Conservation (phyloP, 2,329 filamentous ascomycete species). For the Fusarium euwallaceae region DNA sequence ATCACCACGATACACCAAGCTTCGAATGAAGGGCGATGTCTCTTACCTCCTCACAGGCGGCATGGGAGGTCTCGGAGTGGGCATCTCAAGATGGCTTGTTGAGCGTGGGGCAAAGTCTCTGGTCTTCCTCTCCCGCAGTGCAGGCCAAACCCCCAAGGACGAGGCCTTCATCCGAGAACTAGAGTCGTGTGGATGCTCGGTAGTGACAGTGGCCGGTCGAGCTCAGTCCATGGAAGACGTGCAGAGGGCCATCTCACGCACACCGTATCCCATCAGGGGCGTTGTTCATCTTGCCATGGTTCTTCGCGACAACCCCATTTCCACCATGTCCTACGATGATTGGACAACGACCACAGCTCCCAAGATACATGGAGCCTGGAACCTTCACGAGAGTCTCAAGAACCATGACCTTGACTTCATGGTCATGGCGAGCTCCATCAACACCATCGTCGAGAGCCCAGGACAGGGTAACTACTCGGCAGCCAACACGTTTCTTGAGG, state of each 20-base stretch:
- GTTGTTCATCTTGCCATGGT: slow-evolving; percentile 5
- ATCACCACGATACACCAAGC: neutral
- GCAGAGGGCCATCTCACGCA: neutral
- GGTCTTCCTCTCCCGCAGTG: neutral
- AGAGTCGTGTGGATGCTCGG: neutral
- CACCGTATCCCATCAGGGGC: neutral
- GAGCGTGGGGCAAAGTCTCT: neutral
- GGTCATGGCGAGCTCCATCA: slow-evolving; percentile 3
- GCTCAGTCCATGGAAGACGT: neutral
- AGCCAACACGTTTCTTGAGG: slow-evolving; percentile 7
- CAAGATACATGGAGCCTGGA: slow-evolving; percentile 6
- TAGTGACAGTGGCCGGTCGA: neutral
- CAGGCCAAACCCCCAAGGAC: neutral
- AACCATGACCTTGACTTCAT: slow-evolving; percentile 3
- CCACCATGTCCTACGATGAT: neutral
- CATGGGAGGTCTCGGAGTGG: neutral
- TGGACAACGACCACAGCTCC: neutral
- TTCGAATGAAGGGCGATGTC: neutral
- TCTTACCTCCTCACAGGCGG: neutral
- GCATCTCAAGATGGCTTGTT: slow-evolving; percentile 1
- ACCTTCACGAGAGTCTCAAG: neutral
- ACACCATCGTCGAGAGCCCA: neutral
- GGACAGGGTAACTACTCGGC: slow-evolving; percentile 8
- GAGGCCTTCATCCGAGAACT: neutral
- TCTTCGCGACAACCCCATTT: slow-evolving; percentile 3